phyloP scores from a whole-genome alignment of 1,284 basidiomycete genomes.

The Rhodotorula sp. region DNA sequence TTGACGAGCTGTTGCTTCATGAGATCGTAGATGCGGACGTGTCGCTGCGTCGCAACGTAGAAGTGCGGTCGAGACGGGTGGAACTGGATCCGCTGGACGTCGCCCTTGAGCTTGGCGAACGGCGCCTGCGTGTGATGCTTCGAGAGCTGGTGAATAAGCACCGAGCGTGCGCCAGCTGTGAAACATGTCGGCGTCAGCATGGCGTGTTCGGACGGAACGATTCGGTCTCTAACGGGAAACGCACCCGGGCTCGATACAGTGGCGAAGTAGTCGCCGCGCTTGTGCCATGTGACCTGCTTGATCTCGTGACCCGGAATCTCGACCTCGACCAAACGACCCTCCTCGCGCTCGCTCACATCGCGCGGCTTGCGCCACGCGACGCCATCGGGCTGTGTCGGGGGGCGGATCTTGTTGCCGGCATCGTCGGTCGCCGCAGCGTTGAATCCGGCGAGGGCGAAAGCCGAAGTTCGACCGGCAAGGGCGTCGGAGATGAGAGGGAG shows the following conservation, averaged over 20 bases:
- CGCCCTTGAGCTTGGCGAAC: slow-evolving; percentile 89
- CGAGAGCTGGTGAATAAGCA: slow-evolving; percentile 93
- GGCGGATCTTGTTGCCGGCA: slow-evolving; percentile 31
- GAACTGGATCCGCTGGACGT: slow-evolving; percentile 88
- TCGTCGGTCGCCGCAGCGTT: slow-evolving; percentile 40
- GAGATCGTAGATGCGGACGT: slow-evolving; percentile 92
- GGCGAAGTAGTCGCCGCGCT: slow-evolving; percentile 92
- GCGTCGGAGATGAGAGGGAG: slow-evolving; percentile 58
- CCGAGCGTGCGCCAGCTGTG: slow-evolving; percentile 68
- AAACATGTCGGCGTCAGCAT: not conserved
- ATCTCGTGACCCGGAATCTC: slow-evolving; percentile 66
- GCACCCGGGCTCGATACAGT: slow-evolving; percentile 63
- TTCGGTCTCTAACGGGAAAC: not conserved
- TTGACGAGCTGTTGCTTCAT: slow-evolving; percentile 89
- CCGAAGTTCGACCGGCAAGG: slow-evolving; percentile 37
- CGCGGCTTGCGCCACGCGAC: slow-evolving; percentile 57
- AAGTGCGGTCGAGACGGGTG: slow-evolving; percentile 93
- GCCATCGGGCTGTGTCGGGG: slow-evolving; percentile 45
- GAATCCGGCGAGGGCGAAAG: slow-evolving; percentile 46
- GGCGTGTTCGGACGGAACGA: not conserved
- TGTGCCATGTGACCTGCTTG: slow-evolving; percentile 88
- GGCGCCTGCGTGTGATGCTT: slow-evolving; percentile 95
- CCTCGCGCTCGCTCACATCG: slow-evolving; percentile 50
- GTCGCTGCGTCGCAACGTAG: slow-evolving; percentile 98
- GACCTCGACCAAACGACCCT: slow-evolving; percentile 56